Base-by-base conservation (phyloP, 2,329 filamentous ascomycete genomes). In the Helotiales sp. region DNA sequence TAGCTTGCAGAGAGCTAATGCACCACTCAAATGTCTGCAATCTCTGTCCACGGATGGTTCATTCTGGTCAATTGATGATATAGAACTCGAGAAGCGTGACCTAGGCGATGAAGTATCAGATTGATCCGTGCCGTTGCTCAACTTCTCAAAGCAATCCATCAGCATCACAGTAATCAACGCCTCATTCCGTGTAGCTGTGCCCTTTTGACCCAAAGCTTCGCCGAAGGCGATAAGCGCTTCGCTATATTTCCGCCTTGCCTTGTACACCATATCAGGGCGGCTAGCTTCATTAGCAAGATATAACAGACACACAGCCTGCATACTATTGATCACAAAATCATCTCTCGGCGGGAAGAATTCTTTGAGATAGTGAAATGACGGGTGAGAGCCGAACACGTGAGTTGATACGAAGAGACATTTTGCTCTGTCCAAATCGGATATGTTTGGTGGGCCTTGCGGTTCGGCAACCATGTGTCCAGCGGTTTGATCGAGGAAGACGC, bases 61-160 rank as follows among this genome's bases (percentile, higher is more conserved):
- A 6, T 7, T 47, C 8, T 24, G 6, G 22, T 29, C 42, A 3
- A 27, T 29, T 3, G 36, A 9, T 3, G 36, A 6, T 19, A 6
- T 9, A 40, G 36, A 9, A 22, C n/a, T 7, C n/a, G 7, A 40
- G 19, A 8, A 7, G 5, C n/a, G n/a, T 17, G 36, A 5, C 6
- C 9, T 19, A 9, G 17, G 24, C 46, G 50, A 52, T 9, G 52
- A 33, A 6, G 46, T 46, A 5, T 33, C 27, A 13, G 40, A 24
- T 15, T 42, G 36, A 42, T 44, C 15, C 25, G 44, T 19, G 19
- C 24, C 44, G 9, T 34, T 40, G 0, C 47, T 56, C 17, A 63
- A 49, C 30, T 53, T 60, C 44, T 63, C 61, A 27, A 60, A 63
- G 2, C 57, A 46, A 49, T 64, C 59, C 17, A 64, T 56, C 5